These are phyloP conservation scores for Mucor piriformis DNA, from an alignment of 371 early-diverging fungal genomes.

Conservation along the genomic window DNA sequence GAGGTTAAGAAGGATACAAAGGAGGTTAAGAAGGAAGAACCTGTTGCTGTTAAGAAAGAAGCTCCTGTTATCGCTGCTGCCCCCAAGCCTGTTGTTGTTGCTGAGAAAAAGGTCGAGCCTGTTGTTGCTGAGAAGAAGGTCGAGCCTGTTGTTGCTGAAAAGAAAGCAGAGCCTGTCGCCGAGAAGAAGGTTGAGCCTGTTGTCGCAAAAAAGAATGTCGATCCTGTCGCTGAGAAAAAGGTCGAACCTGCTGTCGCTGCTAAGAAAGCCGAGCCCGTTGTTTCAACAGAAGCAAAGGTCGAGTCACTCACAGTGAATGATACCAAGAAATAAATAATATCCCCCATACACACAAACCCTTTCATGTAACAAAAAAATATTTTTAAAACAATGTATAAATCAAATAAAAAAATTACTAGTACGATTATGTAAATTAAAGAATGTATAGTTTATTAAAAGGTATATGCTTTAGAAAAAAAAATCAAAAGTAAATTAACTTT, in stretches of 20 bases:
- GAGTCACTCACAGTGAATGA: conserved; percentile 13
- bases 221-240: conserved; percentile 9
- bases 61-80: neutral
- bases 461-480: too few relatives aligned
- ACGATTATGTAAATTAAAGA: neutral
- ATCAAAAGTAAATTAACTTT: neutral
- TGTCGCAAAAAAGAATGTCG: conserved; percentile 14
- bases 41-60: neutral
- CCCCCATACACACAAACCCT: neutral
- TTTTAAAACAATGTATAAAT: conserved; percentile 2
- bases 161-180: neutral
- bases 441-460: too few relatives aligned
- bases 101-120: neutral
- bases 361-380: conserved; percentile 1
- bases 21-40: neutral
- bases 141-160: neutral
- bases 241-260: neutral
- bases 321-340: conserved; percentile 12
- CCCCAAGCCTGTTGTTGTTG: neutral
- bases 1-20: conserved; percentile 10
- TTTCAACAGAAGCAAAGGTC: neutral
- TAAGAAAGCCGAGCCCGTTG: conserved; percentile 3
- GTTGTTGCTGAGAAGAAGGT: neutral
- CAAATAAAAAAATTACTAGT: neutral
- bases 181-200: conserved; percentile 15